phyloP scores from a whole-genome alignment of 768 basidiomycete species.

The Termitomyces titanicus region DNA sequence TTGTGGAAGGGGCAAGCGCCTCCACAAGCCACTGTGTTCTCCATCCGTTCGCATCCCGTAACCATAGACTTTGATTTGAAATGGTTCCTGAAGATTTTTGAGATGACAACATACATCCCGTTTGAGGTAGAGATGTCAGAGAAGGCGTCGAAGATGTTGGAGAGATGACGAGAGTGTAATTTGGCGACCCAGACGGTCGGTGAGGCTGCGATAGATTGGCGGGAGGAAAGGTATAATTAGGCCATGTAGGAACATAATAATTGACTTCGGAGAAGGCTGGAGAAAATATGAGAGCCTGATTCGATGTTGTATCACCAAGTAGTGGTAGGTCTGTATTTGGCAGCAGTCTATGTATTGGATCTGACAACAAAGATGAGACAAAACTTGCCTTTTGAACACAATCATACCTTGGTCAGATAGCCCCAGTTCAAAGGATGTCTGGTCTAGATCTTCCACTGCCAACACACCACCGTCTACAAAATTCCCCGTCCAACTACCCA shows the following conservation, averaged over 20 bases:
- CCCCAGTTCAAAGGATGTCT: constrained; percentile 54
- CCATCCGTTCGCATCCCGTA: constrained; percentile 57
- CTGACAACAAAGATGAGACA: constrained; percentile 23
- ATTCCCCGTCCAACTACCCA: constrained; percentile 47
- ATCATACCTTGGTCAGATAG: constrained; percentile 43
- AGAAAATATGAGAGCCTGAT: constrained; percentile 72
- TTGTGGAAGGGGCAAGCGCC: constrained; percentile 58
- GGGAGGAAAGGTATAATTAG: constrained; percentile 71
- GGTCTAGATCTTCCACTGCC: constrained; percentile 35
- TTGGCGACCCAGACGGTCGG: constrained; percentile 38
- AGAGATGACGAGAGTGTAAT: constrained; percentile 54
- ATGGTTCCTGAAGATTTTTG: constrained; percentile 34
- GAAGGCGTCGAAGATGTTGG: constrained; percentile 38
- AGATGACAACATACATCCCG: constrained; percentile 54
- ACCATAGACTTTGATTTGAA: constrained; percentile 49
- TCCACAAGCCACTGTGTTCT: constrained; percentile 65
- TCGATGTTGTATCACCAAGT: constrained; percentile 72
- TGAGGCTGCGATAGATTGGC: constrained; percentile 47
- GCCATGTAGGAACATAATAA: constrained; percentile 44
- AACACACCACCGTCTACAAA: constrained; percentile 49
- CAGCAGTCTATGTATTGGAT: constrained; percentile 44
- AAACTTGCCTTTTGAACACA: neutral
- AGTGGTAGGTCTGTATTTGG: constrained; percentile 38
- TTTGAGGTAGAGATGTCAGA: constrained; percentile 43
- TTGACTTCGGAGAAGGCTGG: constrained; percentile 38